Evolutionary conservation across 2,329 filamentous ascomycete species (phyloP), one percentile per base, ranked within the genome.

Genomic region (Chaetothyriales sp.): DNA sequence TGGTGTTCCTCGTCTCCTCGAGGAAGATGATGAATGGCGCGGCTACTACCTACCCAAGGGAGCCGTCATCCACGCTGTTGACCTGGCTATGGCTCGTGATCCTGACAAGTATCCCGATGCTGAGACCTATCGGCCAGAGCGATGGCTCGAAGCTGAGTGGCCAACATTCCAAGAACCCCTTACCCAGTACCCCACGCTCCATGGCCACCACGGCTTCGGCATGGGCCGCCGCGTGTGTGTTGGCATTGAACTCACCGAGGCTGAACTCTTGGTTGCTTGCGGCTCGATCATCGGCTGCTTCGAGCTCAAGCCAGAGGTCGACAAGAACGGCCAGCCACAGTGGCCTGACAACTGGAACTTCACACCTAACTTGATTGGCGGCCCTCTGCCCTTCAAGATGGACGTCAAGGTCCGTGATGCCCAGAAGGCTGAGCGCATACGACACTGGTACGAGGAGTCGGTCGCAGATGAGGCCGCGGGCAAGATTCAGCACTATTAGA

Each of bases 1-100:
- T 71, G 73, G 73, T 46, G 73, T 76, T 25, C 72, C 73, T 3
- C 73, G 75, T 54, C 72, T 74, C 56, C 72, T 71, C 53, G 73
- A 76, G 57, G 69, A 66, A n/a, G 73, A 76, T 54, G 72, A 76
- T 49, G 67, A 70, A 55, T 76, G 70, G 59, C 66, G 67, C 37
- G 73, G 72, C 15, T 74, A 70, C 56, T 73, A 70, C 62, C 71
- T 76, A 29, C 66, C 69, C 28, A 76, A 75, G 62, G 73, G 73
- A 25, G 69, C 69, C 5, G 63, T 69, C 19, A 67, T 72, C 40
- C 62, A 71, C 15, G 67, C 69, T 0, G 60, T 71, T 18, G 69
- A 72, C 53, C 70, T 69, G 8, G 60, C 59, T 25, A 57, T 62
- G 43, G 54, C 58, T 40, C 58, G 60, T 44, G 59, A 62, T 60